Evolutionary conservation across 208 protist genomes (phyloP).

Genomic region (Acanthamoeba lenticulata): DNA sequence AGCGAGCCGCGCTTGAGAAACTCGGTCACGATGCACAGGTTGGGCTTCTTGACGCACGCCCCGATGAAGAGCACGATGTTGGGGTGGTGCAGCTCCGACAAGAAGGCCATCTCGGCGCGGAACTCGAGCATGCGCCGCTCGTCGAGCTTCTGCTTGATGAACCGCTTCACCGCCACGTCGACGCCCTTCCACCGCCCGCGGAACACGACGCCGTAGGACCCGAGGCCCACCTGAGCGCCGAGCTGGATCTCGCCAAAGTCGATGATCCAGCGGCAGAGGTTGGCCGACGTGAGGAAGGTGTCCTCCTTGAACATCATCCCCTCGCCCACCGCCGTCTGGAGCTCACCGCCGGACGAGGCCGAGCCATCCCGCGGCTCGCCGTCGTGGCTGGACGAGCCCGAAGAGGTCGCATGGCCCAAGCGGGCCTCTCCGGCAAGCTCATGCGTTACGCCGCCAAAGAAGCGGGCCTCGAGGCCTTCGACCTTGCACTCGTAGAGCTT

Average conservation of each 20-base stretch:
- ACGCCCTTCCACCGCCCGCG: neutral
- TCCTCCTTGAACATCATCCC: neutral
- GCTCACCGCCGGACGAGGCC: neutral
- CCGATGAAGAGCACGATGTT: conserved; percentile 24
- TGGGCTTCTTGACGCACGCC: neutral
- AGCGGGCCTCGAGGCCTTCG: neutral
- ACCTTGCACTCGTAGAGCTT: neutral
- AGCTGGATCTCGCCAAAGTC: conserved; percentile 20
- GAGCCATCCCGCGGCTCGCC: neutral
- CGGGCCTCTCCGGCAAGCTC: neutral
- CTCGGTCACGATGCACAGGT: conserved; percentile 45
- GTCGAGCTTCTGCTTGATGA: conserved; percentile 40
- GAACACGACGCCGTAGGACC: conserved; percentile 12
- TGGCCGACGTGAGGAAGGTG: conserved; percentile 30
- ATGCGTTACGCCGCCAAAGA: neutral
- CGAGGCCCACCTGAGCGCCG: neutral
- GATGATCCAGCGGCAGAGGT: conserved; percentile 44
- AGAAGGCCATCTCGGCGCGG: neutral
- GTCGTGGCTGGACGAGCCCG: neutral
- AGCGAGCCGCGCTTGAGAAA: neutral
- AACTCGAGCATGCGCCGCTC: conserved; percentile 12
- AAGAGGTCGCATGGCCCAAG: neutral
- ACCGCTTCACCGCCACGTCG: conserved; percentile 28
- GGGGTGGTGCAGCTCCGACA: neutral
- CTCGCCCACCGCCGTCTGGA: conserved; percentile 7